Evolutionary conservation across 1,284 basidiomycete species (phyloP).

Genomic region (Cystobasidium sp.): DNA sequence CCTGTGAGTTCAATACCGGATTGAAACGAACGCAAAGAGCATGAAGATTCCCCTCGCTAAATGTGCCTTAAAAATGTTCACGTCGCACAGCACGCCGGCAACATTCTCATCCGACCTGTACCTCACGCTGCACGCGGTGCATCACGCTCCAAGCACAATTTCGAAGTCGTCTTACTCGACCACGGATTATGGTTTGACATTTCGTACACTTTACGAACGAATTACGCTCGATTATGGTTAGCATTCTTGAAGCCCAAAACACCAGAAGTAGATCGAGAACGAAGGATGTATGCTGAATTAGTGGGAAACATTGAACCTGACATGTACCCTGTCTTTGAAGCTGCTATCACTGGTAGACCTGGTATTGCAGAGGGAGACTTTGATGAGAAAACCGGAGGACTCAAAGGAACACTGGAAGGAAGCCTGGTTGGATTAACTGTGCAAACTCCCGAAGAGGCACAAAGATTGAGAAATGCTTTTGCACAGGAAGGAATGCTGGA

Average conservation of each 20-base stretch:
- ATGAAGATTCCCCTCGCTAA: no score
- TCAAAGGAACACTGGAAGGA: conserved; percentile 60
- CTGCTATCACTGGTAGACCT: conserved; percentile 74
- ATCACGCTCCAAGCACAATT: conserved; percentile 78
- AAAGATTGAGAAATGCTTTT: conserved; percentile 77
- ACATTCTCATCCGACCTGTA: conserved; percentile 80
- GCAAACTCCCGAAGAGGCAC: conserved; percentile 72
- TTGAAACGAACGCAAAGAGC: no score
- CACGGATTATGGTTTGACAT: conserved; percentile 93
- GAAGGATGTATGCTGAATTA: conserved; percentile 77
- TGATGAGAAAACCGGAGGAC: conserved; percentile 30
- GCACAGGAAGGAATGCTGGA: conserved; percentile 73
- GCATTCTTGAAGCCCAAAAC: conserved; percentile 77
- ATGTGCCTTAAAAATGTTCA: no score
- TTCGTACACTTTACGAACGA: conserved; percentile 71
- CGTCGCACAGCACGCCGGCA: conserved; percentile 63
- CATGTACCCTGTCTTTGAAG: conserved; percentile 71
- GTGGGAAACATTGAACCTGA: conserved; percentile 89
- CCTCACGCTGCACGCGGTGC: conserved; percentile 63
- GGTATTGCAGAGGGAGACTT: conserved; percentile 52
- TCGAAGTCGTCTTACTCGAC: conserved; percentile 89
- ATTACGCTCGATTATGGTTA: conserved; percentile 73
- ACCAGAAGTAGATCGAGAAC: conserved; percentile 66
- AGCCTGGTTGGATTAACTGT: conserved; percentile 73
- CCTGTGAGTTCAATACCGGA: no score